phyloP scores from a whole-genome alignment of 768 basidiomycete genomes.

The Macrolepiota dolichaula region DNA sequence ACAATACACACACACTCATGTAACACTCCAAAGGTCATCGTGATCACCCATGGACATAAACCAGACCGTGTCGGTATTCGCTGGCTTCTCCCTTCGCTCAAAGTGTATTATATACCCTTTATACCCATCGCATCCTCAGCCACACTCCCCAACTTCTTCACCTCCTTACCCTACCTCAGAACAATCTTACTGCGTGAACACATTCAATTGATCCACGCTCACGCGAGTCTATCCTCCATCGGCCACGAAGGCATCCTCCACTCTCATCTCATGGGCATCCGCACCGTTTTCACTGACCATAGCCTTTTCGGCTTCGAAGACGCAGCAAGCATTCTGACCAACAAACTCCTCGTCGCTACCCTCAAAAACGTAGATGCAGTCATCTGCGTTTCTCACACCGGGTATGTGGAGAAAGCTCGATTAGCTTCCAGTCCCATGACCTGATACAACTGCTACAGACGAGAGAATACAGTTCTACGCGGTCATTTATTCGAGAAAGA shows the following conservation, averaged over 20 bases:
- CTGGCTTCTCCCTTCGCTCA: constrained; percentile 82
- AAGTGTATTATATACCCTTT: constrained; percentile 94
- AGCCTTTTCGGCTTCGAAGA: constrained; percentile 96
- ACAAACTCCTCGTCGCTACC: constrained; percentile 87
- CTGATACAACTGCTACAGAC: constrained; percentile 43
- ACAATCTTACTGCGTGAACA: constrained; percentile 85
- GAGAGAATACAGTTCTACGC: constrained; percentile 95
- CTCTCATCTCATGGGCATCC: constrained; percentile 79
- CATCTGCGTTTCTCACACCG: constrained; percentile 95
- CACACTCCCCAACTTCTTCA: constrained; percentile 92
- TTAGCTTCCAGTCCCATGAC: neutral
- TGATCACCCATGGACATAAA: constrained; percentile 90
- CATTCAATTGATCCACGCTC: constrained; percentile 86
- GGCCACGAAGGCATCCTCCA: constrained; percentile 93
- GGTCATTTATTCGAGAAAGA: constrained; percentile 67
- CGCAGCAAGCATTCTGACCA: constrained; percentile 94
- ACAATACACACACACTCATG: neutral
- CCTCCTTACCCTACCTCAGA: constrained; percentile 88
- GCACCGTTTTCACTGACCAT: constrained; percentile 96
- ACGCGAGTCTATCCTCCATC: constrained; percentile 85
- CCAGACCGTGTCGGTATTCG: constrained; percentile 86
- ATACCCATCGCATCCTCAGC: constrained; percentile 87
- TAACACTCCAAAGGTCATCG: constrained; percentile 63
- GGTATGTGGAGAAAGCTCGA: constrained; percentile 44
- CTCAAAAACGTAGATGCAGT: constrained; percentile 90